These are phyloP conservation scores for Ogataea zsoltii DNA, from an alignment of 805 yeast genomes.

Conservation along the genomic window DNA sequence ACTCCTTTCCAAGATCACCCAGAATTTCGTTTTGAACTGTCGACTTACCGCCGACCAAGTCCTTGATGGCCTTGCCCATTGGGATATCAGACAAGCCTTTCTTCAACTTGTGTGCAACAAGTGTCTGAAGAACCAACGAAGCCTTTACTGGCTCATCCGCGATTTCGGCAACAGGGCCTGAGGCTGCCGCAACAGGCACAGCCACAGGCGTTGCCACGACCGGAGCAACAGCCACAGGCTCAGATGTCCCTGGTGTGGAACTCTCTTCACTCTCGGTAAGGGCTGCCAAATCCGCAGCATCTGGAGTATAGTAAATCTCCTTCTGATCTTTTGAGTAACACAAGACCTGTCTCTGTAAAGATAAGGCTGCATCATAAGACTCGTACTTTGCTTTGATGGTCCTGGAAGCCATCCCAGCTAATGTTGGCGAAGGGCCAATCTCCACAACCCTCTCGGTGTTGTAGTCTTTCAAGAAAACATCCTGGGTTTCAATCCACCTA, in stretches of 20 bases:
- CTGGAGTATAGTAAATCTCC: conserved; percentile 93
- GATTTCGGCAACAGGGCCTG: conserved; percentile 80
- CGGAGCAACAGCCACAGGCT: conserved; percentile 66
- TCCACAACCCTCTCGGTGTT: conserved; percentile 97
- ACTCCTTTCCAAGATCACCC: conserved; percentile 98
- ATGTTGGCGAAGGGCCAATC: conserved; percentile 98
- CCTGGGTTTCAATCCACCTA: conserved; percentile 98
- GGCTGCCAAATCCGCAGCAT: conserved; percentile 57
- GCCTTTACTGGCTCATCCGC: conserved; percentile 93
- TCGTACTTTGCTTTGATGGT: conserved; percentile 95
- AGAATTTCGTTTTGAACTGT: conserved; percentile 97
- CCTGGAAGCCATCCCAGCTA: conserved; percentile 98
- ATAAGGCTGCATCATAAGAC: conserved; percentile 95
- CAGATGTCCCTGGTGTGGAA: conserved; percentile 38
- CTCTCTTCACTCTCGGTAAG: conserved; percentile 34
- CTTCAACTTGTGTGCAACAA: conserved; percentile 95
- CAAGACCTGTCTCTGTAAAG: conserved; percentile 89
- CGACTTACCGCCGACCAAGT: conserved; percentile 97
- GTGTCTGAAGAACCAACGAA: conserved; percentile 73
- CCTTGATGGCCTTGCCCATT: conserved; percentile 90
- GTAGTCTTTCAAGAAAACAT: conserved; percentile 89
- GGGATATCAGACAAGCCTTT: conserved; percentile 85
- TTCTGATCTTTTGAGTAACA: conserved; percentile 95
- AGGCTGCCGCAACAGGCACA: conserved; percentile 64
- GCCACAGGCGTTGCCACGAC: conserved; percentile 34